These are phyloP conservation scores for Cryphonectria japonica DNA, from an alignment of 2,329 filamentous ascomycete species.

Conservation along the genomic window DNA sequence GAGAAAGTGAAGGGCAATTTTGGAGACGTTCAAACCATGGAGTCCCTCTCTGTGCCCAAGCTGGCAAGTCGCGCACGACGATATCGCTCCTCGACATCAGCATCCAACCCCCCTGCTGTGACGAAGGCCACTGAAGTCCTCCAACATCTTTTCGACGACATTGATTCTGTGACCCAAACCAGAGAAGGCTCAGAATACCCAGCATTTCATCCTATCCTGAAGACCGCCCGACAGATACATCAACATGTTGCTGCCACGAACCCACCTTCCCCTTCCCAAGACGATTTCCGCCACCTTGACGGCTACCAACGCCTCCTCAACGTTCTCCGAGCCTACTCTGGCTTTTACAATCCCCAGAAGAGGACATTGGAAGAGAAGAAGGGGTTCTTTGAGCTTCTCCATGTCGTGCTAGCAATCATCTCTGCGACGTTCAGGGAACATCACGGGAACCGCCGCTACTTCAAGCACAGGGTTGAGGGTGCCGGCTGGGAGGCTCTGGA, in stretches of 20 bases:
- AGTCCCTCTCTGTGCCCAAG: conserved; percentile 35
- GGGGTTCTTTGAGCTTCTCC: conserved; percentile 69
- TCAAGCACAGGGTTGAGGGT: conserved; percentile 73
- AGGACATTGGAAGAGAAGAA: conserved; percentile 65
- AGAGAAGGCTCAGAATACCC: conserved; percentile 50
- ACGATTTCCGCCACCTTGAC: conserved; percentile 79
- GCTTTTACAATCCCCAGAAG: conserved; percentile 73
- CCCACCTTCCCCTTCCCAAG: conserved; percentile 61
- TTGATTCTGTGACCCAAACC: conserved; percentile 42
- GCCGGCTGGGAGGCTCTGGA: conserved; percentile 81
- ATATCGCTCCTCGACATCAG: conserved; percentile 67
- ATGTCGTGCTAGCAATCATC: conserved; percentile 73
- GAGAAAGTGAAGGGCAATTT: conserved; percentile 21
- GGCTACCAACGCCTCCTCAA: conserved; percentile 78
- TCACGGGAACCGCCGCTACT: conserved; percentile 86
- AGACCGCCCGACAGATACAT: conserved; percentile 66
- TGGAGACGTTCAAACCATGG: conserved; percentile 22
- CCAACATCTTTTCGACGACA: conserved; percentile 55
- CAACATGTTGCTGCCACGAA: conserved; percentile 59
- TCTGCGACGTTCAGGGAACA: conserved; percentile 77
- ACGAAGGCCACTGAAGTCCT: conserved; percentile 66
- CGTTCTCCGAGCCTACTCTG: conserved; percentile 71
- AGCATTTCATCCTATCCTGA: conserved; percentile 51
- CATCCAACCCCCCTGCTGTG: conserved; percentile 57
- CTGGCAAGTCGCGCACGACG: conserved; percentile 60